phyloP scores from a whole-genome alignment of 306 rosid genomes.

The Erythrophleum fordii region DNA sequence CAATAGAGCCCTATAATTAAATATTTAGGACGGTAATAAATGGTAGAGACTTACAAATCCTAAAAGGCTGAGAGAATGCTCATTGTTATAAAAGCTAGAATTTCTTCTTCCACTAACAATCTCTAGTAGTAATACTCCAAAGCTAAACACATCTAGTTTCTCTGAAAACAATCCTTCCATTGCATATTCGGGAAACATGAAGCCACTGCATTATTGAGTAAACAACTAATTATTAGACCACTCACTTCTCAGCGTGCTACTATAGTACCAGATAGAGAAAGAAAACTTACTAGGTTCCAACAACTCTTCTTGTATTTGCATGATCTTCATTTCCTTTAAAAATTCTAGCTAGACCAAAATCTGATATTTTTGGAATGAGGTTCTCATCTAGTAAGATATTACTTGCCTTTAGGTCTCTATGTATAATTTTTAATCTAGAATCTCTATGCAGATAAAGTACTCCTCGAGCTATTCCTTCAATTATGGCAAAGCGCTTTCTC shows the following conservation, averaged over 20 bases:
- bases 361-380: neutral
- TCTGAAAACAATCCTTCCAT: too few relatives aligned
- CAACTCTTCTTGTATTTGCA: neutral
- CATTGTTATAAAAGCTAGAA: too few relatives aligned
- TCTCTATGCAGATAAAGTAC: neutral
- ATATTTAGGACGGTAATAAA: neutral
- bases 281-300: constrained; percentile 41
- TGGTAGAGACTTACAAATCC: constrained; percentile 34
- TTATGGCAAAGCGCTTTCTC: neutral
- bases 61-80: too few relatives aligned
- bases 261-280: too few relatives aligned
- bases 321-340: neutral
- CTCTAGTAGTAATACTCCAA: too few relatives aligned
- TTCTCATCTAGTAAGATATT: neutral
- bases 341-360: neutral
- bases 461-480: neutral
- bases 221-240: neutral
- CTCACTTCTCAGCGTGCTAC: neutral
- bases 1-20: neutral
- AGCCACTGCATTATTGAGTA: constrained; percentile 34
- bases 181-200: constrained; percentile 45
- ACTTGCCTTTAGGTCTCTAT: neutral
- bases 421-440: neutral
- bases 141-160: too few relatives aligned
- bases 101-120: too few relatives aligned